Conservation (phyloP, 345 rosid genomes). For the Gossypium rotundifolium region DNA sequence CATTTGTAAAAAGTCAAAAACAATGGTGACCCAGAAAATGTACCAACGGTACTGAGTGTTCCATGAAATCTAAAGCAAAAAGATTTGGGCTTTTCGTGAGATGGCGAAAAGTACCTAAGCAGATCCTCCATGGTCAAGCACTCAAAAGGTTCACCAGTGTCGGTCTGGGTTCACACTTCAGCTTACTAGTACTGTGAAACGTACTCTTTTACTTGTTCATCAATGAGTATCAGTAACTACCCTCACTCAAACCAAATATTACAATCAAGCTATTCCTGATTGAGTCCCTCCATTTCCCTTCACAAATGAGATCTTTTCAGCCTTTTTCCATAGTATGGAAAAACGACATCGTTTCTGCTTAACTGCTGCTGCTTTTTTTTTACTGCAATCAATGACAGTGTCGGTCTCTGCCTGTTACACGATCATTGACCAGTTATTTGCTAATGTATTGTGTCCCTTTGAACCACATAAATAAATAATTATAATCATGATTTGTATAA, state of each 20-base stretch:
- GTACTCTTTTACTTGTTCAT: not conserved
- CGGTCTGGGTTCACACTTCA: not conserved
- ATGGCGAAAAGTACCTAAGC: not conserved
- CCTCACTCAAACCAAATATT: not conserved
- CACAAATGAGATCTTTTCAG: not conserved
- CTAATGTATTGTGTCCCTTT: too few relatives aligned
- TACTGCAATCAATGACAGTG: too few relatives aligned
- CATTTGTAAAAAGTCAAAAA: conserved; percentile 1
- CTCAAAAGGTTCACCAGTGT: not conserved
- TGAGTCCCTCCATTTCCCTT: not conserved
- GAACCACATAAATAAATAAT: too few relatives aligned
- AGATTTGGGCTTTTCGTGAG: not conserved
- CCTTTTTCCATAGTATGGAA: not conserved
- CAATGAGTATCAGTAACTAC: not conserved
- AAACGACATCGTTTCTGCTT: not conserved
- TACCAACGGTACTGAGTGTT: not conserved
- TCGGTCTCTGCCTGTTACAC: too few relatives aligned
- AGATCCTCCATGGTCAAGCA: not conserved
- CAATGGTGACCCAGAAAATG: not conserved
- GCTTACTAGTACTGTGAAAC: not conserved
- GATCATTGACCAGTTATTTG: too few relatives aligned
- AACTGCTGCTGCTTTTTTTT: too few relatives aligned
- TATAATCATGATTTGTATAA: too few relatives aligned
- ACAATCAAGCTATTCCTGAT: not conserved
- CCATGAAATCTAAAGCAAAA: not conserved